Conservation (phyloP, 1,139 yeast genomes). For the Pichia sp. region DNA sequence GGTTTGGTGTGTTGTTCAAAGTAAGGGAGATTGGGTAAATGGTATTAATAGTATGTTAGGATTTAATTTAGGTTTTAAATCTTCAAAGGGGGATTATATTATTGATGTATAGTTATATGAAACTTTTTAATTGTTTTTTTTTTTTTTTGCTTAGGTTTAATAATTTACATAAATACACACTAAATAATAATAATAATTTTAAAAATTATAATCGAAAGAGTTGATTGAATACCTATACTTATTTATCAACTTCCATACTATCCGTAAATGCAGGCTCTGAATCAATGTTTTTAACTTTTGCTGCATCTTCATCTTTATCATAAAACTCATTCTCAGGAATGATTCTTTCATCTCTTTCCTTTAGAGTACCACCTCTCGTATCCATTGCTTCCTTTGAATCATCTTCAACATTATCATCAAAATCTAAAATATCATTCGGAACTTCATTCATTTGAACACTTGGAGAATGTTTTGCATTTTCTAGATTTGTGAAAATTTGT, state of each 20-base stretch:
- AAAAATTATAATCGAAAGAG: neutral
- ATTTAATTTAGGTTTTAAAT: conserved; percentile 70
- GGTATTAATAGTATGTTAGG: conserved; percentile 85
- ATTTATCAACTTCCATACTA: neutral
- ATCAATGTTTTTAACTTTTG: conserved; percentile 17
- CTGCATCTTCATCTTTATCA: conserved; percentile 52
- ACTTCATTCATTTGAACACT: conserved; percentile 89
- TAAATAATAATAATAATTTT: neutral
- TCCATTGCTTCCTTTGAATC: conserved; percentile 70
- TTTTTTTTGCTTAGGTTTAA: neutral
- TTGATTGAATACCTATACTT: neutral
- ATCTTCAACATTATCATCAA: conserved; percentile 73
- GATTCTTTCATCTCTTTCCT: conserved; percentile 68
- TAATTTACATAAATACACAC: neutral
- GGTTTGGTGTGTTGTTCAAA: conserved; percentile 82
- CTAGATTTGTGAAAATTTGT: conserved; percentile 71
- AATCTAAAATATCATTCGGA: conserved; percentile 79
- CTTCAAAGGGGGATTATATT: conserved; percentile 1
- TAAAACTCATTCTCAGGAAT: conserved; percentile 65
- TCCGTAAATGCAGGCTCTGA: neutral
- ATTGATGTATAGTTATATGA: no score
- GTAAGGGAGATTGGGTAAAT: conserved; percentile 84
- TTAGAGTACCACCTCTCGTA: conserved; percentile 85
- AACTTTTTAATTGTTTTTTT: neutral
- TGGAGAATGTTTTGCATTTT: conserved; percentile 89